Base-by-base conservation (phyloP, 2,329 filamentous ascomycete genomes). In the Cucurbitaria berberidis region DNA sequence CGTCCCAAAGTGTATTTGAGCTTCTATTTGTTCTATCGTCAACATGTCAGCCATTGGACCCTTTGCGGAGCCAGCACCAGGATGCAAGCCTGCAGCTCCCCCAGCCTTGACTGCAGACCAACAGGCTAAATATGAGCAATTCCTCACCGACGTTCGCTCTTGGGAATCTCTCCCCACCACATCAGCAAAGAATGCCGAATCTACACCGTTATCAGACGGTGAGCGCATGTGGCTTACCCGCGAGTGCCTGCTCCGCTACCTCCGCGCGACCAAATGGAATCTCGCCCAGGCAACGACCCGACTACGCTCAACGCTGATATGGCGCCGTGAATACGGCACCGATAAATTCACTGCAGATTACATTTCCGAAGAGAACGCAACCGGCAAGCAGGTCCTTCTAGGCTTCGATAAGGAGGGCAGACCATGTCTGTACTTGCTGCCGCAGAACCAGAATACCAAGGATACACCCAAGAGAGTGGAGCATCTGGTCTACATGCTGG, bases 401-500 rank as follows among this genome's bases (percentile, higher is more conserved):
- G 95, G 95, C 36, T 99, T 87, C 76, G 95, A 99, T 78, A 90
- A 88, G 53, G 81, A 91, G 55, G 89, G 84, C 44, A 83, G 93
- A n/a, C 91, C 93, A 1, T 97, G 93, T 74, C 86, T 95, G 68
- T 97, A 97, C 77, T 84, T 99, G 54, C 89, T 89, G 72, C 95
- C 95, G 1, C 90, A 88, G 27, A 87, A 89, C 63, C 95, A 99
- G 78, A 99, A 99, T 80, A 98, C 95, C 1, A 88, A 96, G 64
- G 84, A 87, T 51, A 89, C 87, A 57, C 90, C 92, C 32, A 85
- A 91, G 64, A 95, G 98, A 78, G 87, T 96, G 49, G 88, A 99
- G 76, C 93, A 98, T 74, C 80, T 99, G 55, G 92, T 97, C 46
- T 99, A 89, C 79, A 97, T 98, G 93, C 78, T 98, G 36, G 95